These are phyloP conservation scores for Globisporangium sylvaticum DNA, from an alignment of 352 stramenopile genomes.

Conservation along the genomic window DNA sequence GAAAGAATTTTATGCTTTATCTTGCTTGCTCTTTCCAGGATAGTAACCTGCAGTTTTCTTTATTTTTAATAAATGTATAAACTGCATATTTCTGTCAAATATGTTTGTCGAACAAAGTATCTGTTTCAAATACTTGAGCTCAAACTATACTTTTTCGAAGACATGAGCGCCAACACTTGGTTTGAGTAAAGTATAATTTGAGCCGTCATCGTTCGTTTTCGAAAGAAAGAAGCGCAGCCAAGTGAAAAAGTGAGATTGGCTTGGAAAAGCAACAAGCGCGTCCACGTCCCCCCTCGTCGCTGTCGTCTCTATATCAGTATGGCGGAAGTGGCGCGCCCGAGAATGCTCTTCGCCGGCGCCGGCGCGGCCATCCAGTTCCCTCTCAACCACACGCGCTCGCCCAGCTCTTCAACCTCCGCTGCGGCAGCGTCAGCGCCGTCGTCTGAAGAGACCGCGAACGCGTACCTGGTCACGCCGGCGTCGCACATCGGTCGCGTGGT, in stretches of 20 bases:
- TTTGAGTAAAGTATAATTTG: no score
- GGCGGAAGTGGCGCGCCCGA: conserved; percentile 30
- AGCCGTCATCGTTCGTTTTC: no score
- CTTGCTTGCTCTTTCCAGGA: no score
- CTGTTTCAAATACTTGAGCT: no score
- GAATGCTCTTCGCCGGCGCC: conserved; percentile 47
- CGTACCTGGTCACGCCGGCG: conserved; percentile 70
- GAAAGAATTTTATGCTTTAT: no score
- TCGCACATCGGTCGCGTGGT: conserved; percentile 81
- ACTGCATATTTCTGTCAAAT: no score
- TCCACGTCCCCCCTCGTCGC: not conserved
- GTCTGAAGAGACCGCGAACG: conserved; percentile 24
- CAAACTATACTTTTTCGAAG: no score
- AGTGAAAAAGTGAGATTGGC: not conserved
- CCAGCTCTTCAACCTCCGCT: conserved; percentile 1
- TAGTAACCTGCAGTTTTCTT: no score
- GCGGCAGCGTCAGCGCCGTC: not conserved
- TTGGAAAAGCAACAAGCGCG: not conserved
- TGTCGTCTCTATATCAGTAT: not conserved
- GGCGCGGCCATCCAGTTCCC: conserved; percentile 45
- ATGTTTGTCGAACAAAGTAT: no score
- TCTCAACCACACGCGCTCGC: conserved; percentile 19
- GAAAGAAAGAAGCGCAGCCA: conserved; percentile 4
- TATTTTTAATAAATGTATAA: no score
- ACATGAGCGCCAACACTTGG: no score